Percentiles rank a stretch among this genome's conserved stretches.
These are phyloP conservation scores for Iris pallida DNA, from an alignment of 116 monocot genomes.

Conservation along the genomic window DNA sequence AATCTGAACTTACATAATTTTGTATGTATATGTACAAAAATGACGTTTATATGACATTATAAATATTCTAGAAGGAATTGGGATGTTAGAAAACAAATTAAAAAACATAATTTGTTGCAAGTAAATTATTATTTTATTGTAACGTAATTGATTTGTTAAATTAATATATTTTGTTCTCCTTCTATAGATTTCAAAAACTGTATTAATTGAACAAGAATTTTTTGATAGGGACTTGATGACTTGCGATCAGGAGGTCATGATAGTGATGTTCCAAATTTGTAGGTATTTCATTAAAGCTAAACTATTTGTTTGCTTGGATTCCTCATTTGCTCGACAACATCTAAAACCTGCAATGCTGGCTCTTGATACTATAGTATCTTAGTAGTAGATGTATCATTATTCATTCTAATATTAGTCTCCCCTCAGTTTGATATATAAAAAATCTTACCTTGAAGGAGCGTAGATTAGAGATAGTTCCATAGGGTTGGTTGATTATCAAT, in stretches of 20 bases:
- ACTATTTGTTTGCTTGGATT: background rate
- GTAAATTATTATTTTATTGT: constrained; percentile 30
- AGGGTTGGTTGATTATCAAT: constrained; percentile 36
- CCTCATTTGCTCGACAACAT: background rate
- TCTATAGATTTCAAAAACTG: background rate
- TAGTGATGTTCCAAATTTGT: constrained; percentile 43
- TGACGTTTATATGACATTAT: constrained; percentile 86
- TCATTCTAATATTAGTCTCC: constrained; percentile 4
- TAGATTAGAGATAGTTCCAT: constrained; percentile 68
- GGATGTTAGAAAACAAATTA: constrained; percentile 73
- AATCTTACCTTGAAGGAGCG: constrained; percentile 64
- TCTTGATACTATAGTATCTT: background rate
- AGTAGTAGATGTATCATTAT: background rate
- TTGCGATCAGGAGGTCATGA: constrained; percentile 46
- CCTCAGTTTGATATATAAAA: constrained; percentile 76
- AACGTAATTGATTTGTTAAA: background rate
- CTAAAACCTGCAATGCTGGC: background rate
- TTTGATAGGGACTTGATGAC: constrained; percentile 61
- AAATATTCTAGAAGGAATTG: constrained; percentile 86
- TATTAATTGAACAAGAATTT: background rate
- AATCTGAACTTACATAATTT: background rate
- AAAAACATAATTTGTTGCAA: constrained; percentile 85
- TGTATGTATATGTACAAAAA: constrained; percentile 57
- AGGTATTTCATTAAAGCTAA: constrained; percentile 29
- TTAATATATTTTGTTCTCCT: constrained; percentile 8